phyloP scores from a whole-genome alignment of 495 filamentous ascomycete genomes.

The Podospora conica region DNA sequence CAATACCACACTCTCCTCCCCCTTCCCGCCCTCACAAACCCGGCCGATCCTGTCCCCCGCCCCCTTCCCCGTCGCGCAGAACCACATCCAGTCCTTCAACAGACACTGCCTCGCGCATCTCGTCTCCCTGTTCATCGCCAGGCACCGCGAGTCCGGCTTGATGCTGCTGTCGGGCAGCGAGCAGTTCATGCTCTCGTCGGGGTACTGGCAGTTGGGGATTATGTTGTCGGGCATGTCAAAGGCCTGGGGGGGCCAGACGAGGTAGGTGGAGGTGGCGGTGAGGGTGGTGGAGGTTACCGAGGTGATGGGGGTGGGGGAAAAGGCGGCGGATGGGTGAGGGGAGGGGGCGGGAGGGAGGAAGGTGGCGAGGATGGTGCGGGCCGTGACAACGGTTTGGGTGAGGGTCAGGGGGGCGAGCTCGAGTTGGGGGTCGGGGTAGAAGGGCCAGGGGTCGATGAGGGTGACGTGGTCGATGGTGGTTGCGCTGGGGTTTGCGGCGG shows the following conservation, averaged over 20 bases:
- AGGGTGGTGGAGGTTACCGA: neutral
- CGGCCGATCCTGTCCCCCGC: slow-evolving; percentile 37
- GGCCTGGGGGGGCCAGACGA: slow-evolving; percentile 8
- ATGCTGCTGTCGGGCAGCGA: slow-evolving; percentile 9
- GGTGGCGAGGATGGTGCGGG: slow-evolving; percentile 7
- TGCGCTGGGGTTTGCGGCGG: neutral
- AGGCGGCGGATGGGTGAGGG: neutral
- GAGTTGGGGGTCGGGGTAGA: slow-evolving; percentile 11
- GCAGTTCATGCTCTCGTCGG: slow-evolving; percentile 16
- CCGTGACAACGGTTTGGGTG: slow-evolving; percentile 2
- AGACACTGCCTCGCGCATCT: slow-evolving; percentile 17
- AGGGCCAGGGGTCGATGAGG: slow-evolving; percentile 17
- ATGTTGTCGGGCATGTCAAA: slow-evolving; percentile 27
- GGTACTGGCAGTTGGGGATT: slow-evolving; percentile 21
- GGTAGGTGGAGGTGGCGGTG: slow-evolving; percentile 5
- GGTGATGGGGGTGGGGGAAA: neutral
- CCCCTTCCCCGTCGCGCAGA: slow-evolving; percentile 1
- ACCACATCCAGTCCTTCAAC: slow-evolving; percentile 22
- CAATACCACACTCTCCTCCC: neutral
- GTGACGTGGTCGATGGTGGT: slow-evolving; percentile 18
- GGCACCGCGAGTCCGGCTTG: slow-evolving; percentile 16
- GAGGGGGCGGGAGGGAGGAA: neutral
- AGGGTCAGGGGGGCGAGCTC: slow-evolving; percentile 12
- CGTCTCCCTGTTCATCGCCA: slow-evolving; percentile 8
- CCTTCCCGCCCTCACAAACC: slow-evolving; percentile 33